A percentile compares a stretch with the other conserved stretches of the same genome.
These are phyloP conservation scores for Plicaturopsis crispa DNA, from an alignment of 768 basidiomycete genomes.

Conservation along the genomic window DNA sequence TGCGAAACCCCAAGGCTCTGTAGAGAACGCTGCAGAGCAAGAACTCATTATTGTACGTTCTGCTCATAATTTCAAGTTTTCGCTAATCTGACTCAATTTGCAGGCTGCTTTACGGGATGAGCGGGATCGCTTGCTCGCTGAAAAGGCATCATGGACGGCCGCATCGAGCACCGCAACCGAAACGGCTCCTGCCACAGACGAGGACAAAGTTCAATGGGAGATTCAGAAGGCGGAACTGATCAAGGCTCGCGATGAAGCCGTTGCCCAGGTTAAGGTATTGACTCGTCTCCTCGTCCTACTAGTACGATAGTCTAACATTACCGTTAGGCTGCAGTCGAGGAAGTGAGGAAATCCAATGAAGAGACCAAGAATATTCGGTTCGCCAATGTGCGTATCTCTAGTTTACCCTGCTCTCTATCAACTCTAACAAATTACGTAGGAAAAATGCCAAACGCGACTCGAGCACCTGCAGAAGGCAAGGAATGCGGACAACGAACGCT, in stretches of 20 bases:
- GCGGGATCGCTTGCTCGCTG: conserved; percentile 52
- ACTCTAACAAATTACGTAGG: conserved; percentile 35
- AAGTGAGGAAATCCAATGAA: conserved; percentile 33
- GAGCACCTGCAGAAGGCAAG: conserved; percentile 44
- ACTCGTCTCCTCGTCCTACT: neutral
- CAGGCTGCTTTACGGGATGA: conserved; percentile 51
- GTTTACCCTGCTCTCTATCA: conserved; percentile 20
- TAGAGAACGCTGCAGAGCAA: conserved; percentile 19
- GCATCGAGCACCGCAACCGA: conserved; percentile 18
- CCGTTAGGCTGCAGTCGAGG: conserved; percentile 30
- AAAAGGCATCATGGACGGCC: conserved; percentile 40
- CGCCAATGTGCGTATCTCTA: neutral
- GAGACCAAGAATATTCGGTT: conserved; percentile 29
- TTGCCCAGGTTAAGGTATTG: conserved; percentile 49
- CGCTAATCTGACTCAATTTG: conserved; percentile 1
- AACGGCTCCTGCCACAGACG: conserved; percentile 17
- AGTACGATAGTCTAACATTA: conserved; percentile 2
- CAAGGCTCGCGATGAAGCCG: conserved; percentile 53
- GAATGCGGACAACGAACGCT: conserved; percentile 35
- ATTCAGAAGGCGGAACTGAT: conserved; percentile 51
- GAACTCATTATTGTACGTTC: conserved; percentile 24
- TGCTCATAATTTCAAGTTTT: neutral
- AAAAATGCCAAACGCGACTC: conserved; percentile 53
- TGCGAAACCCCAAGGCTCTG: conserved; percentile 11
- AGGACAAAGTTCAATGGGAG: conserved; percentile 39